Base-by-base conservation (phyloP, 208 protist genomes). In the Leishmania amazonensis region DNA sequence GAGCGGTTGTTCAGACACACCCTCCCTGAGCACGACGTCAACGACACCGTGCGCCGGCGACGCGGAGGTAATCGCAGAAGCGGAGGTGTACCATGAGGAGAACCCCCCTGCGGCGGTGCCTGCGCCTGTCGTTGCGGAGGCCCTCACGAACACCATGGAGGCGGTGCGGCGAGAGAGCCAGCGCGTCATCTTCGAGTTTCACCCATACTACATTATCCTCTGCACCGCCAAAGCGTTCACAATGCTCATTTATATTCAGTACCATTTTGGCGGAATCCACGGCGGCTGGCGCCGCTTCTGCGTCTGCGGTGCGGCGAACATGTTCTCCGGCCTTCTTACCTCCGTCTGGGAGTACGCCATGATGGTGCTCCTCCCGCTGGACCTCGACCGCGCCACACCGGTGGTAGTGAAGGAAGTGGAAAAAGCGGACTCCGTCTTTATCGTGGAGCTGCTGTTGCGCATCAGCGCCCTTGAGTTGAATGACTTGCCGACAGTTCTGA, bases 241-340 rank as follows among this genome's bases (percentile, higher is more conserved):
- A 31, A 90, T 95, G 88, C 83, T 95, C 45, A 62, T 95, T 49
- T 86, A 89, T 64, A 70, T 95, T 53, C 91, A 95, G 54, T 95
- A 93, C 75, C 84, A 91, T 67, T 92, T 90, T 78, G 81, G 77
- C 28, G 54, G 79, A 24, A 88, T 88, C 38, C 54, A 78, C 1
- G 91, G 91, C 8, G 91, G 91, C 24, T 94, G 91, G 89, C 75
- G 85, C 13, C 85, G 91, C 28, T 81, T 94, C 8, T 90, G 85
- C 40, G 75, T 93, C n/a, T 92, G 89, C 47, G 87, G 83, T 38
- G 84, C 89, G 28, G 89, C 87, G 1, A 93, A 91, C 81, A 73
- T 94, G 47, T 90, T 94, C 77, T 86, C 81, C 31, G 89, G 89
- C 0, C 79, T 91, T 58, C 81, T 92, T 9, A 91, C 89, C 24